A percentile compares a stretch with the other conserved stretches of the same genome.
These are phyloP conservation scores for Corynespora cassiicola DNA, from an alignment of 2,329 filamentous ascomycete species.

Conservation along the genomic window DNA sequence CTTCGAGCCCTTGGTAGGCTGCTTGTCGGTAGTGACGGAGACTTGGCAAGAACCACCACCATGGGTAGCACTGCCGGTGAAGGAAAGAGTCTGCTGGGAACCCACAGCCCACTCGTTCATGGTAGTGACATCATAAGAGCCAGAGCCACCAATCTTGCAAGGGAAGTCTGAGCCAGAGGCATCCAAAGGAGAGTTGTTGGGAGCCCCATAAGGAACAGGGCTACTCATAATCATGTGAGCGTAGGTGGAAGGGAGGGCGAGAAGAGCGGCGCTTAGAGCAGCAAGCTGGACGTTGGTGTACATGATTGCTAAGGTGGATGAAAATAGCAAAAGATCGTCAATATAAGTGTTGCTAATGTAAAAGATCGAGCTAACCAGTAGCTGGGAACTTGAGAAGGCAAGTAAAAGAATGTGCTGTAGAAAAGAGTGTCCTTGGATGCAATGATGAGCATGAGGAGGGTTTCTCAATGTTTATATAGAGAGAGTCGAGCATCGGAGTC, in stretches of 20 bases:
- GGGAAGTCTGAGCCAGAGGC: constrained; percentile 73
- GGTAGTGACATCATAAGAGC: constrained; percentile 47
- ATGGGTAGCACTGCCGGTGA: constrained; percentile 78
- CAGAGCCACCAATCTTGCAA: constrained; percentile 72
- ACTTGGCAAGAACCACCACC: constrained; percentile 93
- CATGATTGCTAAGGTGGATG: no score
- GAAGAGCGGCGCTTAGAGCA: constrained; percentile 26
- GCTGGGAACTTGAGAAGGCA: no score
- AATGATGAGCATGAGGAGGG: no score
- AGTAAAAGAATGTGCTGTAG: no score
- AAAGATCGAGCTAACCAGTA: no score
- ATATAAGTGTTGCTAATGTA: no score
- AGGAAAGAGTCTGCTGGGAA: constrained; percentile 65
- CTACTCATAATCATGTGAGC: constrained; percentile 78
- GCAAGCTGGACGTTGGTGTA: no score
- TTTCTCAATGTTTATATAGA: no score
- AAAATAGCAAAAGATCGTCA: no score
- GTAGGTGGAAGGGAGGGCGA: constrained; percentile 60
- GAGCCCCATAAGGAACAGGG: constrained; percentile 68
- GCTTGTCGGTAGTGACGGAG: constrained; percentile 76
- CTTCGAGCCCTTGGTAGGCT: constrained; percentile 69
- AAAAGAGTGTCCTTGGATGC: no score
- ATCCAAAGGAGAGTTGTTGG: constrained; percentile 68
- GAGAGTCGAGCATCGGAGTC: no score
- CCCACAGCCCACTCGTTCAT: constrained; percentile 71